Percentiles rank a stretch among this genome's conserved stretches.
Evolutionary conservation across 345 rosid genomes (phyloP).

Genomic region (Abelmoschus esculentus): DNA sequence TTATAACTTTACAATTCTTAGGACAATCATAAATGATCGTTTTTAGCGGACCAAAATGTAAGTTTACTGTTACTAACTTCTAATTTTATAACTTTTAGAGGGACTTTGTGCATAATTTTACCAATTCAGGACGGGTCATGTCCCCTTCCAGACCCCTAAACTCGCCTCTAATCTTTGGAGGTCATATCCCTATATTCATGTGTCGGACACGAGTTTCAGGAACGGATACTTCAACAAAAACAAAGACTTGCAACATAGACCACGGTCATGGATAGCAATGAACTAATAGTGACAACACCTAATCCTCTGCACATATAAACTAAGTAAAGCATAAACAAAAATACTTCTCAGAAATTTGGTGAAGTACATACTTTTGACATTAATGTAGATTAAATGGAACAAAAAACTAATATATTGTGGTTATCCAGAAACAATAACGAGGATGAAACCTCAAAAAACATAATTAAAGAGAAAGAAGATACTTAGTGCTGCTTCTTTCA

Average conservation of each 20-base stretch:
- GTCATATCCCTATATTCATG: too few species aligned
- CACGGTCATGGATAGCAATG: not conserved
- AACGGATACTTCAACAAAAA: not conserved
- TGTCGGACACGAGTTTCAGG: too few species aligned
- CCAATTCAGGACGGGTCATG: too few species aligned
- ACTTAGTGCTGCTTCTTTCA: conserved; percentile 68
- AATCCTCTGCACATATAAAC: not conserved
- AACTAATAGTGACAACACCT: not conserved
- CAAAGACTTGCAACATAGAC: not conserved
- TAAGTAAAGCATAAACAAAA: not conserved
- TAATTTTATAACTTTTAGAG: too few species aligned
- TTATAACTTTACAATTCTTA: too few species aligned
- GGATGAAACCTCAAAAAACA: not conserved
- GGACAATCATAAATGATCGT: too few species aligned
- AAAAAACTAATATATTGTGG: not conserved
- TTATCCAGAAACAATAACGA: not conserved
- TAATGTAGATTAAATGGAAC: not conserved
- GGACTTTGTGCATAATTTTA: too few species aligned
- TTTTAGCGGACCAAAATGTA: too few species aligned
- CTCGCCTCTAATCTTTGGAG: too few species aligned
- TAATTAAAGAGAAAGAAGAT: too few species aligned
- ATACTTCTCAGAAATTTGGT: not conserved
- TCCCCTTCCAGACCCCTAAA: too few species aligned
- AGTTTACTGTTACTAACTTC: too few species aligned
- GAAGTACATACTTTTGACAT: not conserved